Evolutionary conservation across 2,329 filamentous ascomycete genomes (phyloP), one percentile per base, ranked within the genome.

Genomic region (Microdochium nivale): DNA sequence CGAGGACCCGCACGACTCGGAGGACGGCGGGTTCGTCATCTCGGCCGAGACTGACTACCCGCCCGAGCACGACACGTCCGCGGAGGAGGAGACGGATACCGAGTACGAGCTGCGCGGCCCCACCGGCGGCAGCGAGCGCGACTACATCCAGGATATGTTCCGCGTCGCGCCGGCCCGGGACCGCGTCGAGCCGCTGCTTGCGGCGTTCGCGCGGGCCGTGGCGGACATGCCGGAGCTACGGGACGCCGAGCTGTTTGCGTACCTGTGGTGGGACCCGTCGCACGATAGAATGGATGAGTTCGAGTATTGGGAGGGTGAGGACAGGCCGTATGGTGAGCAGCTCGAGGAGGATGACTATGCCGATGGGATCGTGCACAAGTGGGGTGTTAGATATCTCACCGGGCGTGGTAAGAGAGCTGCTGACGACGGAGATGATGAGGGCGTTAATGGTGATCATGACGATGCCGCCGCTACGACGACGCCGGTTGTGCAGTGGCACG

Each of bases 401-500:
- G 27, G 11, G 27, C 5, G 27, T 30, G n/a, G n/a, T n/a, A n/a
- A n/a, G n/a, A n/a, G n/a, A n/a, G n/a, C n/a, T n/a, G n/a, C n/a
- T n/a, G n/a, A n/a, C n/a, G n/a, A n/a, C n/a, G n/a, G n/a, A n/a
- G n/a, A n/a, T n/a, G n/a, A n/a, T n/a, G n/a, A n/a, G n/a, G n/a
- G n/a, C n/a, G n/a, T n/a, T n/a, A n/a, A n/a, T n/a, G n/a, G n/a
- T n/a, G n/a, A n/a, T n/a, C n/a, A n/a, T n/a, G n/a, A n/a, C n/a
- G n/a, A n/a, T n/a, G n/a, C n/a, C 27, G 27, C 27, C 27, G 5
- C 11, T 11, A 30, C 5, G 35, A 53, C 19, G 23, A 23, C 11
- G 35, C 43, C 50, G 21, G 51, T 53, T n/a, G 52, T 60, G n/a
- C 55, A 56, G 54, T 62, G 59, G 60, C 58, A 60, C 44, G 56